Percentiles rank a stretch among this genome's conserved stretches.
phyloP scores from a whole-genome alignment of 2,329 filamentous ascomycete species.

The Diaporthe velutina region DNA sequence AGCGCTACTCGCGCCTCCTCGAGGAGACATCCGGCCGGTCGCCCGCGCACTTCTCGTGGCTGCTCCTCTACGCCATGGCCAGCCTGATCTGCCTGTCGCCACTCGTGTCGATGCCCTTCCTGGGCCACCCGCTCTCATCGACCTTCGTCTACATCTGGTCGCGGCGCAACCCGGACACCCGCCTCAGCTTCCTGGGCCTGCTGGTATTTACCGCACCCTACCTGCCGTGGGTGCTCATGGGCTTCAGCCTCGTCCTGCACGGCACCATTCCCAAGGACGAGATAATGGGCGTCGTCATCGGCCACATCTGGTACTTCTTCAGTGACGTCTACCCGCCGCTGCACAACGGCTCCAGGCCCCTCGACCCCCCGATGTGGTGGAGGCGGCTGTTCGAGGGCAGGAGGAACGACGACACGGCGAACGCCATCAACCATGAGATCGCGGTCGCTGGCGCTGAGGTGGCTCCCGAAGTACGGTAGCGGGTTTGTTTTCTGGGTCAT shows the following conservation, averaged over 20 bases:
- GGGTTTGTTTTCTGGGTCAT: neutral
- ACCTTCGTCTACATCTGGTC: slow-evolving; percentile 99
- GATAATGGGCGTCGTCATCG: slow-evolving; percentile 93
- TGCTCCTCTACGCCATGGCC: slow-evolving; percentile 86
- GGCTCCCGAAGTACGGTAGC: slow-evolving; percentile 51
- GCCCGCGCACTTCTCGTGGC: slow-evolving; percentile 94
- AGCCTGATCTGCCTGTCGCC: slow-evolving; percentile 87
- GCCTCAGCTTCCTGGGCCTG: slow-evolving; percentile 88
- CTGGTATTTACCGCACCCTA: slow-evolving; percentile 95
- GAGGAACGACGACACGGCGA: slow-evolving; percentile 60
- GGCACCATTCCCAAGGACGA: slow-evolving; percentile 93
- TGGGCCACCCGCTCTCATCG: slow-evolving; percentile 92
- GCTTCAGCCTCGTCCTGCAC: slow-evolving; percentile 91
- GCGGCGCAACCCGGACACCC: slow-evolving; percentile 90
- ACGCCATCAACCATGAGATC: slow-evolving; percentile 73
- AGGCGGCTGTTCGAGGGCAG: slow-evolving; percentile 82
- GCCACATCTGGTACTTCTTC: slow-evolving; percentile 98
- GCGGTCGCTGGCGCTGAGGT: slow-evolving; percentile 65
- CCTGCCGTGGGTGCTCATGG: slow-evolving; percentile 95
- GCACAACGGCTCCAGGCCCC: slow-evolving; percentile 84
- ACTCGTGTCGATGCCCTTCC: slow-evolving; percentile 89
- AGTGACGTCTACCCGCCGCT: slow-evolving; percentile 95
- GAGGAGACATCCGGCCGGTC: slow-evolving; percentile 95
- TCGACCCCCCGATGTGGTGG: slow-evolving; percentile 95
- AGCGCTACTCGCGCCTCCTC: slow-evolving; percentile 93